These are phyloP conservation scores for Rhizopus sp. DNA, from an alignment of 371 early-diverging fungal species.

Conservation along the genomic window DNA sequence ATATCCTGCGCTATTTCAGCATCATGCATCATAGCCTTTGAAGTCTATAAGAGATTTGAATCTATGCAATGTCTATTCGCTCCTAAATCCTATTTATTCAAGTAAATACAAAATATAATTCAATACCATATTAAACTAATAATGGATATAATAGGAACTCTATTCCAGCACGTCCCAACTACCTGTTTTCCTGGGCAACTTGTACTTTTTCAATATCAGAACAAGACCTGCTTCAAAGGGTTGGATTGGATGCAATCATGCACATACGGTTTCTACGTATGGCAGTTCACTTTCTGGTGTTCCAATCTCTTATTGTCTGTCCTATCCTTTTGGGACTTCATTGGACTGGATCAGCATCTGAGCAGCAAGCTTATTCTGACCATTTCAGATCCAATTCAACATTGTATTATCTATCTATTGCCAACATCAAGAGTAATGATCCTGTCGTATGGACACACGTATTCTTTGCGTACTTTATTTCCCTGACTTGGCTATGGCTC, in stretches of 20 bases:
- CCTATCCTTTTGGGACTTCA: conserved; percentile 57
- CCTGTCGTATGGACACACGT: conserved; percentile 50
- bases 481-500: conserved; percentile 50
- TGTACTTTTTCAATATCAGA: conserved; percentile 39
- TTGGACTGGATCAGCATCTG: conserved; percentile 27
- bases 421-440: conserved; percentile 37
- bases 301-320: conserved; percentile 48
- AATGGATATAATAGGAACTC: conserved; percentile 36
- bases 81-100: conserved; percentile 51
- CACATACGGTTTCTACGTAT: conserved; percentile 69
- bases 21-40: conserved; percentile 52
- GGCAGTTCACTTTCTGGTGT: conserved; percentile 58
- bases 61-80: conserved; percentile 57
- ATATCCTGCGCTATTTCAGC: conserved; percentile 51
- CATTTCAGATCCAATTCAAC: conserved; percentile 46
- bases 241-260: conserved; percentile 70
- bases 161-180: conserved; percentile 34
- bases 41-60: conserved; percentile 44
- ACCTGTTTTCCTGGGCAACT: conserved; percentile 56
- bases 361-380: conserved; percentile 3
- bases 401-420: conserved; percentile 42
- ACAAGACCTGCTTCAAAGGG: conserved; percentile 45
- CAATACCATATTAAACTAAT: not conserved
- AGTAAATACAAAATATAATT: conserved; percentile 27
- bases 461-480: conserved; percentile 34